A percentile compares a stretch with the other conserved stretches of the same genome.
Conservation (phyloP, 1,284 basidiomycete species). For the Moesziomyces sp. region DNA sequence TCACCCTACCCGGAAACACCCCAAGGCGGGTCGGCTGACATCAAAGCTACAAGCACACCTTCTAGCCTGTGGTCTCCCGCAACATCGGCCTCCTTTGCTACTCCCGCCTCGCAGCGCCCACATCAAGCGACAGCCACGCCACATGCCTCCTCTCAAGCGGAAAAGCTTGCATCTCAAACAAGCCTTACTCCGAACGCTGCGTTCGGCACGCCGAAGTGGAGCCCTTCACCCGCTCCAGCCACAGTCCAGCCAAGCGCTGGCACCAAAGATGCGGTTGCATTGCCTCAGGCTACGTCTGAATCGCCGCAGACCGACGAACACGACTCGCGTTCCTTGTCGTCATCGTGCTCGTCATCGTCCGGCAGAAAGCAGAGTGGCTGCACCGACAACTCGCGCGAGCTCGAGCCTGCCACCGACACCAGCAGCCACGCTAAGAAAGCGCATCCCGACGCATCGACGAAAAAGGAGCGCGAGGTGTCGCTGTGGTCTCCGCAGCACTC, state of each 20-base stretch:
- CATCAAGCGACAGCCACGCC: slow-evolving; percentile 1
- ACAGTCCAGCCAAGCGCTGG: no score
- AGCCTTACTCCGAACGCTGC: slow-evolving; percentile 2
- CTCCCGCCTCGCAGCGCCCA: slow-evolving; percentile 14
- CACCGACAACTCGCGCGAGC: slow-evolving; percentile 11
- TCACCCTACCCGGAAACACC: no score
- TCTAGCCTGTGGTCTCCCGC: slow-evolving; percentile 25
- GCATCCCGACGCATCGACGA: no score
- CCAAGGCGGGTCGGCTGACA: not conserved
- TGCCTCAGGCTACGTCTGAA: not conserved
- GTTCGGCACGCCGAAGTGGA: slow-evolving; percentile 28
- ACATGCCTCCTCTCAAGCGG: not conserved
- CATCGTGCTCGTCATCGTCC: slow-evolving; percentile 13
- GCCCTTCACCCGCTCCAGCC: slow-evolving; percentile 1
- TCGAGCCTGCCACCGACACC: not conserved
- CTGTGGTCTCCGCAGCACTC: slow-evolving; percentile 3
- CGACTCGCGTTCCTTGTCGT: slow-evolving; percentile 9
- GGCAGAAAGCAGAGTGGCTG: slow-evolving; percentile 26
- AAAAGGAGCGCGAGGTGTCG: not conserved
- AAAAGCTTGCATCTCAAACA: no score
- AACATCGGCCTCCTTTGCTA: slow-evolving; percentile 20
- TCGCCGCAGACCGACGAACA: slow-evolving; percentile 1
- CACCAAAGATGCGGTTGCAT: not conserved
- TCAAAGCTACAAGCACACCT: not conserved
- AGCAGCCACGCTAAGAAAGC: no score